phyloP scores from a whole-genome alignment of 305 asterid species.

The Solanum aculeatissimum region DNA sequence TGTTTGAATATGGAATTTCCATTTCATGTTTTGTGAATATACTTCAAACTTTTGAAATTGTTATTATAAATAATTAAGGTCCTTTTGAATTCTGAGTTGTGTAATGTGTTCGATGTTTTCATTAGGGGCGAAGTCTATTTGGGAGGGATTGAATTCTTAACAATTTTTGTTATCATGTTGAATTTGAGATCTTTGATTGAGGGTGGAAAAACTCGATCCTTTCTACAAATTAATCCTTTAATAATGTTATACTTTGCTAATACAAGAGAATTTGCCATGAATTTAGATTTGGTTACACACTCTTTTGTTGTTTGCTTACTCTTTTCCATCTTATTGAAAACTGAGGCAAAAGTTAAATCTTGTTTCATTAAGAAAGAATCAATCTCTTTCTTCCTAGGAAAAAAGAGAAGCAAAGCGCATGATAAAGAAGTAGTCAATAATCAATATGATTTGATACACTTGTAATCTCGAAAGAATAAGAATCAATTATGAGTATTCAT shows the following conservation, averaged over 20 bases:
- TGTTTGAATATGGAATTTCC: neutral
- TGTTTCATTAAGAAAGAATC: neutral
- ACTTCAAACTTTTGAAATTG: neutral
- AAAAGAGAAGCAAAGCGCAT: neutral
- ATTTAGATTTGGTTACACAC: neutral
- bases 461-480: rapidly evolving
- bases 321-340: neutral
- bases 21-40: neutral
- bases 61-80: neutral
- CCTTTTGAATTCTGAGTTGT: neutral
- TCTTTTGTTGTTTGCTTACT: neutral
- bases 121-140: neutral
- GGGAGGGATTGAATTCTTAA: neutral
- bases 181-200: neutral
- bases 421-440: neutral
- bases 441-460: neutral
- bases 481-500: neutral
- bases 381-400: neutral
- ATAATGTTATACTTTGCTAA: neutral
- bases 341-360: neutral
- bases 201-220: rapidly evolving
- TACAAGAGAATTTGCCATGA: neutral
- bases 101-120: neutral
- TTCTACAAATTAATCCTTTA: neutral
- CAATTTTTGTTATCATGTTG: rapidly evolving